These are phyloP conservation scores for Euphorbia peplus DNA, from an alignment of 345 rosid species.

Conservation along the genomic window DNA sequence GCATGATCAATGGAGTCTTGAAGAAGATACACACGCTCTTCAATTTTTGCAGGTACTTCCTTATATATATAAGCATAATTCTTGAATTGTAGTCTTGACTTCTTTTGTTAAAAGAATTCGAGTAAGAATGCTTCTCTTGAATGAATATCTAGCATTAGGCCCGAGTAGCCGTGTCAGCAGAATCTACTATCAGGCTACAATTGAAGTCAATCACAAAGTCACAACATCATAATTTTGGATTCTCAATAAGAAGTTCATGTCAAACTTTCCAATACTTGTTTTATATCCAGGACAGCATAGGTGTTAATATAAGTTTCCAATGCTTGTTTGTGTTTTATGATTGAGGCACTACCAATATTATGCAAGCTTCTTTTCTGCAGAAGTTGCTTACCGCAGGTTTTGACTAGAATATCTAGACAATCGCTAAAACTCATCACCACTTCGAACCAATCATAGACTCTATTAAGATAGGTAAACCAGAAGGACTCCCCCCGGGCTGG, in stretches of 20 bases:
- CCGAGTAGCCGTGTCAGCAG: background rate
- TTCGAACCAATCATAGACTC: too few species aligned
- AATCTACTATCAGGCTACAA: too few species aligned
- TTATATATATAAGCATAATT: too few species aligned
- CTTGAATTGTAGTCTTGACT: background rate
- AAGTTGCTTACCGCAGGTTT: background rate
- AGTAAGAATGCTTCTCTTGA: background rate
- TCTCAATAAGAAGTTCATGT: background rate
- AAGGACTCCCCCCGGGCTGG: too few species aligned
- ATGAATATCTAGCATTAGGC: background rate
- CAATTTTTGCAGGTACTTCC: slow-evolving; percentile 50
- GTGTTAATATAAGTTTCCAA: background rate
- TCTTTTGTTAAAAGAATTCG: background rate
- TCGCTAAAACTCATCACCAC: too few species aligned
- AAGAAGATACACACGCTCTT: slow-evolving; percentile 78
- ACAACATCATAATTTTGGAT: too few species aligned
- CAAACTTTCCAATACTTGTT: background rate
- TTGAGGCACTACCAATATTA: background rate
- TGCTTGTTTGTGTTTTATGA: background rate
- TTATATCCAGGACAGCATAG: background rate
- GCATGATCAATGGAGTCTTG: slow-evolving; percentile 77
- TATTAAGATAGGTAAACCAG: too few species aligned
- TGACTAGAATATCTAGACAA: background rate
- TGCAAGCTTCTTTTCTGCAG: background rate
- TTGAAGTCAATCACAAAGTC: too few species aligned